Base-by-base conservation (phyloP, 1,284 basidiomycete genomes). In the Ceratobasidium sp. region DNA sequence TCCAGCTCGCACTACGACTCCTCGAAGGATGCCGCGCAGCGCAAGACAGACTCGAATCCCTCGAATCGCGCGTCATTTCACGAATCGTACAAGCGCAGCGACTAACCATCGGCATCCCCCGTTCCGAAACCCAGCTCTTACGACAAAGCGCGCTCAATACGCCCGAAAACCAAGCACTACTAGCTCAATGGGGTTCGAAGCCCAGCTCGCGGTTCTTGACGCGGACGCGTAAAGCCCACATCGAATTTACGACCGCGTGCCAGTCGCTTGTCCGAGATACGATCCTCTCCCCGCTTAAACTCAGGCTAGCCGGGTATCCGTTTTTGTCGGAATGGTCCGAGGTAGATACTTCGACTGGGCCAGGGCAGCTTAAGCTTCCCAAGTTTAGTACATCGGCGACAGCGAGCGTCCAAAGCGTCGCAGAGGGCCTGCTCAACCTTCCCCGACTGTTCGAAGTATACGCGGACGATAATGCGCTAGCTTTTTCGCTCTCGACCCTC, bases 361-460 rank as follows among this genome's bases (percentile, higher is more conserved):
- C 71, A 0, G 71, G 71, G 3, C 52, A 57, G 61, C 87, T 96
- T 34, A 87, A 89, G 51, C 90, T 99, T n/a, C 97, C 97, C 1
- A 94, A 90, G 3, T 99, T 99, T 84, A 98, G 96, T 0, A 88
- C 97, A 17, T 95, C 94, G 13, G 96, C 96, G 0, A 98, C 92
- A 57, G 93, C 95, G 76, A 91, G 90, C 1, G 93, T 98, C 80
- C 93, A 96, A 77, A 90, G 92, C 66, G 91, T 99, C 19, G 94
- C 95, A 5, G 98, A 99, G 82, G 96, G 95, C 5, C 85, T 99
- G 64, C 87, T 99, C 52, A 98, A 98, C 84, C 89, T 99, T 5
- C 95, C 97, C 0, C 86, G 97, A 66, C 86, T 99, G 25, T 97
- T 99, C 82, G 97, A 99, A 83, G 93, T 96, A 19, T 97, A 98